phyloP scores from a whole-genome alignment of 768 basidiomycete species.

The Termitomyces heimii region DNA sequence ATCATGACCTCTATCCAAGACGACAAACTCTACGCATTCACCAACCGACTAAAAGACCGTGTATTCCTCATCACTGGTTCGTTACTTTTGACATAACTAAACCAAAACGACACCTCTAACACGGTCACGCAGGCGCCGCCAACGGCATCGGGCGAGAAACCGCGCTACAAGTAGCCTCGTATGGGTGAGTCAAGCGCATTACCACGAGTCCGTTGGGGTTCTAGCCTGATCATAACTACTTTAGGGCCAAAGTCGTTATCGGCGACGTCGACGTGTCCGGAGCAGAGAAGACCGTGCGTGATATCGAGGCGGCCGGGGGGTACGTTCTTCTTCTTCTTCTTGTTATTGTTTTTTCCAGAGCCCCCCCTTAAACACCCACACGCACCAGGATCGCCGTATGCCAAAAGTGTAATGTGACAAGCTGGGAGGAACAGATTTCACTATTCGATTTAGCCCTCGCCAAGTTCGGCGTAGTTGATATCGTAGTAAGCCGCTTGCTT shows the following conservation, averaged over 20 bases:
- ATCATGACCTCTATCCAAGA: conserved; percentile 42
- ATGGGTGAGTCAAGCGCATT: conserved; percentile 40
- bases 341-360: neutral
- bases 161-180: conserved; percentile 43
- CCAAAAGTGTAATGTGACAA: conserved; percentile 42
- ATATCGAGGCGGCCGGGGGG: conserved; percentile 40
- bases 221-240: neutral
- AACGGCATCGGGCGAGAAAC: conserved; percentile 50
- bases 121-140: conserved; percentile 31
- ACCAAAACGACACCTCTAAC: no score
- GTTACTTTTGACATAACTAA: no score
- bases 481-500: conserved; percentile 47
- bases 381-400: no score
- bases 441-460: conserved; percentile 45
- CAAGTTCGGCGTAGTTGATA: conserved; percentile 43
- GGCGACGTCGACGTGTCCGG: conserved; percentile 41
- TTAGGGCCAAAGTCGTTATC: conserved; percentile 48
- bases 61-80: conserved; percentile 50
- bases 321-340: conserved; percentile 16
- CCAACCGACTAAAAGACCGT: conserved; percentile 35
- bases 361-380: no score
- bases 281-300: conserved; percentile 31
- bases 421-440: conserved; percentile 47
- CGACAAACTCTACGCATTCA: conserved; percentile 36
- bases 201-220: no score